Conservation (phyloP, 73 alveolate genomes). For the Stentor coeruleus region DNA sequence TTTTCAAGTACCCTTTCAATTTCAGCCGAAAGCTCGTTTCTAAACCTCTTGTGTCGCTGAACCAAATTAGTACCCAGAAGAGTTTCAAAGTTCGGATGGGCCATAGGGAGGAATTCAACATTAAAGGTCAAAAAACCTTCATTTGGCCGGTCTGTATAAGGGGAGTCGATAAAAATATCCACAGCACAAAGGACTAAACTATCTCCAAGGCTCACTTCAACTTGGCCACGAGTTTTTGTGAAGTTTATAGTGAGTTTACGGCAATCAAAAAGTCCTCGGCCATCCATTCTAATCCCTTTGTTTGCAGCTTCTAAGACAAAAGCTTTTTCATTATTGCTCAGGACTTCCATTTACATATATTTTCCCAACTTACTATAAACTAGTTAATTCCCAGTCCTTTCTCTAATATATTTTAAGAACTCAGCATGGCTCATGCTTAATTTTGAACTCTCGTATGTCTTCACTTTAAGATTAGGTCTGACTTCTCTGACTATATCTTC, state of each 20-base stretch:
- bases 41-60: background rate
- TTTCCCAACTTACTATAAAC: too few species aligned
- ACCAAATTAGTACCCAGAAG: background rate
- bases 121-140: constrained; percentile 25
- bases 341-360: constrained; percentile 21
- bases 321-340: background rate
- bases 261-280: constrained; percentile 9
- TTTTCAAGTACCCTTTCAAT: constrained; percentile 1
- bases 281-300: background rate
- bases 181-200: background rate
- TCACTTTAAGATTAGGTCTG: constrained; percentile 40
- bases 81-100: constrained; percentile 11
- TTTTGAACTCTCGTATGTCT: constrained; percentile 64
- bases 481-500: constrained; percentile 31
- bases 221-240: background rate
- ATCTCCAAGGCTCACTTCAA: constrained; percentile 23
- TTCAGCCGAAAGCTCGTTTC: constrained; percentile 7
- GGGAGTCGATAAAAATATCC: background rate
- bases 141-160: constrained; percentile 1
- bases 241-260: background rate
- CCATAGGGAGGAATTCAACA: constrained; percentile 17
- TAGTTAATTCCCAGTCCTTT: background rate
- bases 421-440: constrained; percentile 54
- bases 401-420: constrained; percentile 43
- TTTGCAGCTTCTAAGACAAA: background rate